Evolutionary conservation across 2,329 filamentous ascomycete species (phyloP).

Genomic region (Cladophialophora bantiana): DNA sequence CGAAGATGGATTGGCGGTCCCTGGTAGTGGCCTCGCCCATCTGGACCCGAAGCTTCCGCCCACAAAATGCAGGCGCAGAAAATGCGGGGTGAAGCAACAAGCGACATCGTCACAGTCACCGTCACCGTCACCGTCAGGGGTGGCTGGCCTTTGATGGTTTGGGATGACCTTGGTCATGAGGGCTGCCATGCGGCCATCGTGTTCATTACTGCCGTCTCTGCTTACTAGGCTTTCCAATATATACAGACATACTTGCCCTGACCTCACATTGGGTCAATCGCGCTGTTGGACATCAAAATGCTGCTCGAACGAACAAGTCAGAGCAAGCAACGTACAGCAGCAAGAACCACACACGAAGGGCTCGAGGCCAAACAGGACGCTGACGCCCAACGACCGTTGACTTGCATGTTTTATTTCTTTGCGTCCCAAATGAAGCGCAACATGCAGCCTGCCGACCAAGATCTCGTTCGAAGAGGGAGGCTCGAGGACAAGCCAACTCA

Average conservation of each 20-base stretch:
- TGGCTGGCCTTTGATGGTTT: too few species aligned
- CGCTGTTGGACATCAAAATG: slow-evolving; percentile 14
- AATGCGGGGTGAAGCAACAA: slow-evolving; percentile 1
- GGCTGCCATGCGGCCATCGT: too few species aligned
- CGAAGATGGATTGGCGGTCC: neutral
- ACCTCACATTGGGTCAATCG: neutral
- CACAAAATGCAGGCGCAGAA: neutral
- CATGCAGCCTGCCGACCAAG: slow-evolving; percentile 34
- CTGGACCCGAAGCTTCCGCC: neutral
- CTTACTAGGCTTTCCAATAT: neutral
- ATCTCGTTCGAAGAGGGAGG: slow-evolving; percentile 29
- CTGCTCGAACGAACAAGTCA: slow-evolving; percentile 22
- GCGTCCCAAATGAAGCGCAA: slow-evolving; percentile 43
- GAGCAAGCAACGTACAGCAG: slow-evolving; percentile 17
- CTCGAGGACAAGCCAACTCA: slow-evolving; percentile 32
- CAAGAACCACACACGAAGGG: slow-evolving; percentile 4
- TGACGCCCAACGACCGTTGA: slow-evolving; percentile 32
- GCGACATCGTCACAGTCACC: too few species aligned
- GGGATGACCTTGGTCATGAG: too few species aligned
- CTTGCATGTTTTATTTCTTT: slow-evolving; percentile 44
- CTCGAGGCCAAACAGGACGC: slow-evolving; percentile 7
- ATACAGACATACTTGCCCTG: neutral
- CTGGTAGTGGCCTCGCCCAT: neutral
- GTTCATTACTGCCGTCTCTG: neutral
- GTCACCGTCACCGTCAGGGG: too few species aligned